Evolutionary conservation across 352 stramenopile genomes (phyloP).

Genomic region (Chrysophaeum taylorii): DNA sequence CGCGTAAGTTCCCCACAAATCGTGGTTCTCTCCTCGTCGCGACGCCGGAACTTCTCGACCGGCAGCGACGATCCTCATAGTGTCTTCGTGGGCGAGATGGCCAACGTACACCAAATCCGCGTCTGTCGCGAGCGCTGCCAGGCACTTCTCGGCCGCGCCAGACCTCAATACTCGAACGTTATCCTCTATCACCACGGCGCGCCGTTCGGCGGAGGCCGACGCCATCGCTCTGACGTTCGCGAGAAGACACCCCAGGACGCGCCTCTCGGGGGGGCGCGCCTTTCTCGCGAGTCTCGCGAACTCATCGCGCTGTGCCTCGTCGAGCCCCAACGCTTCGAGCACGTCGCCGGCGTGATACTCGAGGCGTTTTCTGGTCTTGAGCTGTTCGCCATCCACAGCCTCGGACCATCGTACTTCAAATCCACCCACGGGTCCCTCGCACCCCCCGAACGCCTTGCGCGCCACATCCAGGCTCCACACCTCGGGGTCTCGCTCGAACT

Average conservation of each 20-base stretch:
- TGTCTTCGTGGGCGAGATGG: slow-evolving; percentile 8
- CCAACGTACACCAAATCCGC: neutral
- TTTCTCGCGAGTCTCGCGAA: neutral
- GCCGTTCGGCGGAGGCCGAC: neutral
- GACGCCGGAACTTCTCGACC: neutral
- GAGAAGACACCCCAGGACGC: neutral
- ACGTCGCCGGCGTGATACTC: neutral
- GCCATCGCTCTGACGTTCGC: slow-evolving; percentile 1
- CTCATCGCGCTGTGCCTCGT: neutral
- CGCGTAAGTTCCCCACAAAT: slow-evolving; percentile 10
- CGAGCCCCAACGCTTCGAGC: neutral
- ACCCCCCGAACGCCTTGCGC: neutral
- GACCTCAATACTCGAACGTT: neutral
- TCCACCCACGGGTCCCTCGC: neutral
- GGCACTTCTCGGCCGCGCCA: neutral
- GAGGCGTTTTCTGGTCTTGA: neutral
- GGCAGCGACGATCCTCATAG: neutral
- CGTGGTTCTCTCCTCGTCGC: slow-evolving; percentile 6
- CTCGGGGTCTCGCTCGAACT: neutral
- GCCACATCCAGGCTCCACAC: neutral
- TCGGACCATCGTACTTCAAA: neutral
- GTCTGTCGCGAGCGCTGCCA: neutral
- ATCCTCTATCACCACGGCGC: neutral
- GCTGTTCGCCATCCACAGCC: neutral
- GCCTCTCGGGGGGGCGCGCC: neutral